These are phyloP conservation scores for Aspergillus novofumigatus DNA, from an alignment of 2,329 filamentous ascomycete genomes.

Conservation along the genomic window DNA sequence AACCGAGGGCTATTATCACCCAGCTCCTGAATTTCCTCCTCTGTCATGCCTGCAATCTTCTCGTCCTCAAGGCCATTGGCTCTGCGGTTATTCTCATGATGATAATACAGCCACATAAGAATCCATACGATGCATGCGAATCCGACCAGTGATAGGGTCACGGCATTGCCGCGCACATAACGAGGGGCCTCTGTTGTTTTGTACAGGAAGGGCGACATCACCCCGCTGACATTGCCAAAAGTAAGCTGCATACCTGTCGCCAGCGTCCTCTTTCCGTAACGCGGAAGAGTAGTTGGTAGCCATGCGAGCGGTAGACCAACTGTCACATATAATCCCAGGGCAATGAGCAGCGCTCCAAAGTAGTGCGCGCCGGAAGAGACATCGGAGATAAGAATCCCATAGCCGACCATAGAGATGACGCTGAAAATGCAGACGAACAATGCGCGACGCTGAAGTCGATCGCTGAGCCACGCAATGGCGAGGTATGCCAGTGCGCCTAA, in stretches of 20 bases:
- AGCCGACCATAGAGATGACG: slow-evolving; percentile 61
- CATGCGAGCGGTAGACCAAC: slow-evolving; percentile 55
- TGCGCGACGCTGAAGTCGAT: slow-evolving; percentile 62
- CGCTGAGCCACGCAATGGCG: slow-evolving; percentile 61
- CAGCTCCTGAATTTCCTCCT: slow-evolving; percentile 42
- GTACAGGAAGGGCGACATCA: slow-evolving; percentile 64
- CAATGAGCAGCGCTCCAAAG: slow-evolving; percentile 72
- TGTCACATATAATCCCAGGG: slow-evolving; percentile 64
- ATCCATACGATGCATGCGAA: slow-evolving; percentile 52
- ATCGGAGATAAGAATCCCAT: slow-evolving; percentile 62
- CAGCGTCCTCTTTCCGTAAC: slow-evolving; percentile 72
- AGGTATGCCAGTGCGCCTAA: slow-evolving; percentile 69
- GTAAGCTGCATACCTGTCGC: slow-evolving; percentile 68
- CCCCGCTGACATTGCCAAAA: slow-evolving; percentile 65
- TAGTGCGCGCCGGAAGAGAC: slow-evolving; percentile 62
- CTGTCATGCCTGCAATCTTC: slow-evolving; percentile 36
- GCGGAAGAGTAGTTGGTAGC: slow-evolving; percentile 63
- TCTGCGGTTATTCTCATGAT: slow-evolving; percentile 44
- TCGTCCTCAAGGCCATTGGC: slow-evolving; percentile 35
- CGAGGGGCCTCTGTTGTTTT: slow-evolving; percentile 48
- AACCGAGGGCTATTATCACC: slow-evolving; percentile 42
- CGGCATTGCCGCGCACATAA: slow-evolving; percentile 60
- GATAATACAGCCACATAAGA: slow-evolving; percentile 53
- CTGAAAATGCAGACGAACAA: slow-evolving; percentile 62
- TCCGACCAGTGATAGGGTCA: slow-evolving; percentile 56